Conservation (phyloP, 306 rosid species). For the Prunus dulcis region DNA sequence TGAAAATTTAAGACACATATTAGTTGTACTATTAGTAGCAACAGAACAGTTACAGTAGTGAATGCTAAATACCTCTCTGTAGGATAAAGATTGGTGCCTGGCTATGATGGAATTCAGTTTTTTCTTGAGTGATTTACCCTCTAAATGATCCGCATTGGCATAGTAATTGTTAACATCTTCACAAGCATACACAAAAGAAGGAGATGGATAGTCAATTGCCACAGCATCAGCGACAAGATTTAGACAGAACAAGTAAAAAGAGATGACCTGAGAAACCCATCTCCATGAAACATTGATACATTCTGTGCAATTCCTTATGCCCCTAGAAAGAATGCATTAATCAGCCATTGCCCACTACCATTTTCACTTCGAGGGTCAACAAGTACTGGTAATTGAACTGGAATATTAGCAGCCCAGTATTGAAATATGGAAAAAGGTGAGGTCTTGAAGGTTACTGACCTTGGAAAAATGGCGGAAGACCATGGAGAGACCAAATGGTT, state of each 20-base stretch:
- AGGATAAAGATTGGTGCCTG: constrained; percentile 57
- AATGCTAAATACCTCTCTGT: constrained; percentile 12
- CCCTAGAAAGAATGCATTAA: constrained; percentile 21
- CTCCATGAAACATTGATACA: constrained; percentile 35
- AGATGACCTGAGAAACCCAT: constrained; percentile 44
- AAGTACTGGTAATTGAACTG: not conserved
- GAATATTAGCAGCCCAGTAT: not conserved
- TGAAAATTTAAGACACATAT: not conserved
- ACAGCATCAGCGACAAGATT: constrained; percentile 32
- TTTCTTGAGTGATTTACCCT: constrained; percentile 48
- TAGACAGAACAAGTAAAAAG: constrained; percentile 55
- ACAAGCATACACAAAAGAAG: constrained; percentile 42
- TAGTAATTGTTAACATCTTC: constrained; percentile 51
- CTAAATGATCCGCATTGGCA: constrained; percentile 30
- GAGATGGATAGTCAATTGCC: constrained; percentile 39
- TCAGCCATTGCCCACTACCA: not conserved
- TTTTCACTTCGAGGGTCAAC: not conserved
- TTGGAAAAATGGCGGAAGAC: not conserved
- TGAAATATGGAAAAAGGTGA: not conserved
- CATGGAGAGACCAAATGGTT: not conserved
- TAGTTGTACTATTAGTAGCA: not conserved
- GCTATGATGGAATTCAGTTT: constrained; percentile 47
- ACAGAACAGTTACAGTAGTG: not conserved
- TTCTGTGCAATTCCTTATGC: constrained; percentile 13
- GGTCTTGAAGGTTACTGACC: not conserved